phyloP scores from a whole-genome alignment of 2,329 filamentous ascomycete genomes.

The Lithohypha guttulata region DNA sequence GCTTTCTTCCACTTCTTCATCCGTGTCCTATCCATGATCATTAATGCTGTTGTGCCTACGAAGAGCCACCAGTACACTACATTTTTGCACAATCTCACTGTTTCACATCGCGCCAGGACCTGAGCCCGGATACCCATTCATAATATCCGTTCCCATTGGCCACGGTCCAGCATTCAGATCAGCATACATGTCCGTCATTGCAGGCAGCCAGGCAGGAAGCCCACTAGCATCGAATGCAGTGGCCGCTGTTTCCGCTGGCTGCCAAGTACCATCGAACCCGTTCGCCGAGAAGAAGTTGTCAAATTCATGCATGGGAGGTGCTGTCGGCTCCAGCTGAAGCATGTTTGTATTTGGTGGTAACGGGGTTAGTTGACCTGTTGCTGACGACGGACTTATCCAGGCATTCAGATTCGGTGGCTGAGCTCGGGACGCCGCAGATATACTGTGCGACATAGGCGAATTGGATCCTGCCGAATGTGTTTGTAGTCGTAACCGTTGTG shows the following conservation, averaged over 20 bases:
- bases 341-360: conserved; percentile 1
- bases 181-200: conserved; percentile 10
- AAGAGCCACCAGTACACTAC: too few relatives aligned
- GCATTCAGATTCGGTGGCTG: conserved; percentile 1
- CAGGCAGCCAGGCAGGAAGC: conserved; percentile 9
- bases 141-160: conserved; percentile 7
- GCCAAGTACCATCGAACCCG: conserved; percentile 11
- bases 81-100: too few relatives aligned
- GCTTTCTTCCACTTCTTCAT: too few relatives aligned
- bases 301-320: conserved; percentile 8
- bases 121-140: conserved; percentile 5
- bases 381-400: conserved; percentile 2
- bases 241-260: conserved; percentile 9
- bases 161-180: conserved; percentile 7
- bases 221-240: conserved; percentile 8
- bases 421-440: not conserved
- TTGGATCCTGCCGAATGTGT: not conserved
- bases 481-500: conserved; percentile 2
- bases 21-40: too few relatives aligned
- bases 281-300: conserved; percentile 9
- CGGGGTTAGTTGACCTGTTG: not conserved
- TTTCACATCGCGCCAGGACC: too few relatives aligned
- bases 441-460: too few relatives aligned
- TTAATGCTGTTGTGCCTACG: too few relatives aligned
- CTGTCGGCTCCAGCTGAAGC: conserved; percentile 3